Evolutionary conservation across 164 flowering plant genomes (phyloP), one percentile per base, ranked within the genome.

Genomic region (Vitis amurensis): DNA sequence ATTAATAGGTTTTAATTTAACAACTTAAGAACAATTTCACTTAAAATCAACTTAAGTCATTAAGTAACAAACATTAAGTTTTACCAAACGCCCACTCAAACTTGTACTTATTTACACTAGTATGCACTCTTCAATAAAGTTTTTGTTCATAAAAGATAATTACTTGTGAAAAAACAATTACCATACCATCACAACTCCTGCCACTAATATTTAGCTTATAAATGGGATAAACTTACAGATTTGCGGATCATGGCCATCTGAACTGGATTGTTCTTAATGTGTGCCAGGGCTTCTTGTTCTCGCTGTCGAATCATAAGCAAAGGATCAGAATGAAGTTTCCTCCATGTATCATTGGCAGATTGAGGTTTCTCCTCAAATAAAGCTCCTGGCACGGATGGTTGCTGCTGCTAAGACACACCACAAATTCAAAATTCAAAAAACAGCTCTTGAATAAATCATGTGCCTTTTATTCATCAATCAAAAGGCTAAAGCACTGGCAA

Each of bases 241-340:
- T 88, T 91, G 55, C 88, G 89, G 73, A 95, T 95, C 81, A 82
- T 84, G 64, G 94, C 91, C 99, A 95, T 95, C 81, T 95, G 86
- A 61, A 95, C 79, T 2, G 99, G 99, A 66, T 95, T 95, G 77
- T 95, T 95, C 79, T 89, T 89, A 17, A 95, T 77, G 30, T 88
- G 86, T 2, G 97, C 86, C 68, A 91, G 88, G 50, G 99, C 95
- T 68, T 93, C 97, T 66, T 95, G 98, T 83, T 95, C 98, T 23
- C 92, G 75, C 80, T 90, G 94, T 13, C 98, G 89, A 72, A 95
- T 93, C 86, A 90, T 66, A 19, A 95, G 93, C 79, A 95, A 76
- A 31, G 99, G 99, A 81, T 95, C 99, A 4, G 98, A 86, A 74
- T 93, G 97, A 48, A 93, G 93, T 68, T 95, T 95, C 82, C 99